Conservation (phyloP, 805 yeast species). For the Tetrapisispora nanseiensis region DNA sequence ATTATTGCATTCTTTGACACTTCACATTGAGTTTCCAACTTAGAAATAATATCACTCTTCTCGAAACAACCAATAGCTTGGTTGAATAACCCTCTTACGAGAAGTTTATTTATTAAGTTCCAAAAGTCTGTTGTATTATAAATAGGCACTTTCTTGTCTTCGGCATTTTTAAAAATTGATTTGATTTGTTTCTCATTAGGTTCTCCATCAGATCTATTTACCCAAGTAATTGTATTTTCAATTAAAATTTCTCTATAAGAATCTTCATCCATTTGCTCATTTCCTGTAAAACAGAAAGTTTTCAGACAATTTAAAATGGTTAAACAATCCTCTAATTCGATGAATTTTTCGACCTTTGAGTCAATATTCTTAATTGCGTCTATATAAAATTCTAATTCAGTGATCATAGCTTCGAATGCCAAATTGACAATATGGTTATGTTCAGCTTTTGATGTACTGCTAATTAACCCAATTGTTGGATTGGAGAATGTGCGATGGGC, state of each 20-base stretch:
- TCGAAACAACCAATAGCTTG: slow-evolving; percentile 38
- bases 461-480: slow-evolving; percentile 34
- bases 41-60: slow-evolving; percentile 14
- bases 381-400: slow-evolving; percentile 29
- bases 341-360: slow-evolving; percentile 19
- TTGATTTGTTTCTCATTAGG: slow-evolving; percentile 47
- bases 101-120: slow-evolving; percentile 47
- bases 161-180: slow-evolving; percentile 31
- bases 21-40: slow-evolving; percentile 16
- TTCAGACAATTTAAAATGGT: slow-evolving; percentile 50
- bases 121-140: slow-evolving; percentile 41
- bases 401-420: slow-evolving; percentile 27
- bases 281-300: slow-evolving; percentile 34
- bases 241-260: slow-evolving; percentile 30
- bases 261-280: slow-evolving; percentile 26
- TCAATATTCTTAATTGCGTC: slow-evolving; percentile 27
- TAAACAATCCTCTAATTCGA: slow-evolving; percentile 37
- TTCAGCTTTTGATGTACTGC: slow-evolving; percentile 25
- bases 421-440: slow-evolving; percentile 32
- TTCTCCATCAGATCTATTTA: slow-evolving; percentile 58
- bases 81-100: slow-evolving; percentile 51
- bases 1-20: slow-evolving; percentile 22
- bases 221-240: slow-evolving; percentile 46
- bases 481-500: slow-evolving; percentile 34
- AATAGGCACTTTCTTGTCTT: slow-evolving; percentile 35